Conservation (phyloP, 1,284 basidiomycete species). For the Prillingera fragicola region DNA sequence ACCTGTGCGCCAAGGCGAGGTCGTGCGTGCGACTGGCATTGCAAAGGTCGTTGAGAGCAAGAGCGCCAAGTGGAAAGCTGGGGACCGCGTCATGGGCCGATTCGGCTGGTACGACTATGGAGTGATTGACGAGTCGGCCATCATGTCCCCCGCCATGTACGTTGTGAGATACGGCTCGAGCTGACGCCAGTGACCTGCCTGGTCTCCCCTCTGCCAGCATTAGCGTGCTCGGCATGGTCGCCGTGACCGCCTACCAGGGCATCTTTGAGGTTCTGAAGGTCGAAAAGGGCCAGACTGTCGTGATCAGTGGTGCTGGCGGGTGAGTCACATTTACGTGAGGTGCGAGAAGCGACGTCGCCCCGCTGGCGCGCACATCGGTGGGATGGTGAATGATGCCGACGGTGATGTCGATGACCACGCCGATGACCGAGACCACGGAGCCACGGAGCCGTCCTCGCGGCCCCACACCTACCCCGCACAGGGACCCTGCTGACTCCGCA, state of each 20-base stretch:
- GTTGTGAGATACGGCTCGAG: neutral
- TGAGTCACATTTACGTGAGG: constrained; percentile 5
- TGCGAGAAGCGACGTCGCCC: neutral
- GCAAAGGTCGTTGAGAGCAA: constrained; percentile 27
- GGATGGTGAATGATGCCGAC: too few relatives aligned
- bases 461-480: too few relatives aligned
- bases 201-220: constrained; percentile 15
- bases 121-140: constrained; percentile 17
- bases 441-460: too few relatives aligned
- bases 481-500: constrained; percentile 9
- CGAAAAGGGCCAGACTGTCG: constrained; percentile 39
- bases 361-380: too few relatives aligned
- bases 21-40: constrained; percentile 21
- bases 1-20: constrained; percentile 27
- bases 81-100: constrained; percentile 20
- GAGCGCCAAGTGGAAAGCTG: constrained; percentile 22
- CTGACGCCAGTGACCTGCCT: neutral
- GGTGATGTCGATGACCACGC: too few relatives aligned
- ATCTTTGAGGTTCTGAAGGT: constrained; percentile 38
- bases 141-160: constrained; percentile 6
- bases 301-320: constrained; percentile 48
- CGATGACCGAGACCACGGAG: too few relatives aligned
- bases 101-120: constrained; percentile 34
- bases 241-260: constrained; percentile 39
- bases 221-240: constrained; percentile 26